Evolutionary conservation across 169 alveolate genomes (phyloP), one percentile per base, ranked within the genome.

Genomic region (Plasmodium coatneyi): DNA sequence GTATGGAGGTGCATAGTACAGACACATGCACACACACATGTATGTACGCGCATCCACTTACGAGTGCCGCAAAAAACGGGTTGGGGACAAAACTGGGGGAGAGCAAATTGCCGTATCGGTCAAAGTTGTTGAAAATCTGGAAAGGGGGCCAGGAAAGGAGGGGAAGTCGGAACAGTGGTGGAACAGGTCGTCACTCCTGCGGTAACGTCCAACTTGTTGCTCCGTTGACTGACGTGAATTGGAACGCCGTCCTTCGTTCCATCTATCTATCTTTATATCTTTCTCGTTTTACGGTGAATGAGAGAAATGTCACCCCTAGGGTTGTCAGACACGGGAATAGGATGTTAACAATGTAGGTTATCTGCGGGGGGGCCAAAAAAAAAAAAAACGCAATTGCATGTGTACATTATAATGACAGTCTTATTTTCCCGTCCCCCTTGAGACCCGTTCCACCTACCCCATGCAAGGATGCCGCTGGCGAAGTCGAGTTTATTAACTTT

Each of bases 381-480:
- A 4, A 34, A 2, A 28, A 14, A 72, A 30, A 74, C 25, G 39
- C 12, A 12, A 22, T n/a, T n/a, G n/a, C n/a, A 36, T 74, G 30
- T 71, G 76, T 71, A 22, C 54, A 83, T 43, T 49, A 28, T 74
- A 54, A 19, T 54, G 74, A 54, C 2, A 12, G 46, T 6, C 22
- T 43, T 30, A 41, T 32, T 22, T 16, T 83, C 32, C 46, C 56
- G n/a, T n/a, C n/a, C 71, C 54, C 25, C 6, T 16, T 3, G 82
- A 28, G 34, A 41, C 74, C 72, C 10, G 43, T 81, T 81, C 46
- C 52, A 36, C 71, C 66, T 86, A 86, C 93, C 80, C 93, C 93
- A 34, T 86, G 93, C 30, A 86, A 76, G 4, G 93, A 32, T n/a
- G 93, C 93, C 41, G 93, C 93, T 28, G 93, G 93, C 3, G 93